Conservation (phyloP, 2,329 filamentous ascomycete genomes). For the Balansia obtecta region DNA sequence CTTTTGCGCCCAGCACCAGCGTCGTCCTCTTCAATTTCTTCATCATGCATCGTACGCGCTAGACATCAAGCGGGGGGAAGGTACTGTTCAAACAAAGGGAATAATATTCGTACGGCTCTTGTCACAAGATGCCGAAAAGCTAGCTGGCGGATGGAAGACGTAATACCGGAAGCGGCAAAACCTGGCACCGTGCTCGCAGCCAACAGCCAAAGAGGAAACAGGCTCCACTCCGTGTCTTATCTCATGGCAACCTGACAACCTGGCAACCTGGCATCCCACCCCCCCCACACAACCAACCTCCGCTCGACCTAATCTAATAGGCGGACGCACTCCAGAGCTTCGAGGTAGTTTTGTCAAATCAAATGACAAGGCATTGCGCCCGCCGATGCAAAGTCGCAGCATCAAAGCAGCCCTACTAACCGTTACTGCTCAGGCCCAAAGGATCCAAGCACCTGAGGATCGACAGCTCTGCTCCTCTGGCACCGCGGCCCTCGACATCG, state of each 20-base stretch:
- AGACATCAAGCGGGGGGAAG: background rate
- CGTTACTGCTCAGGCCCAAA: background rate
- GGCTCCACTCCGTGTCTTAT: no score
- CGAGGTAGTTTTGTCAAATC: background rate
- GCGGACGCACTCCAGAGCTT: background rate
- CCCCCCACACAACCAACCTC: slow-evolving; percentile 2
- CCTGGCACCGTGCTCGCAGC: background rate
- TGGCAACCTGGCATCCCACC: background rate
- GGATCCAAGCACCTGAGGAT: no score
- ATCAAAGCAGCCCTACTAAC: background rate
- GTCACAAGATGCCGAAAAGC: background rate
- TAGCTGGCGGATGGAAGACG: no score
- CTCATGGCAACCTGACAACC: no score
- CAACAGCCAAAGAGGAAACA: no score
- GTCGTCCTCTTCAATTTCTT: background rate
- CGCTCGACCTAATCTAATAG: background rate
- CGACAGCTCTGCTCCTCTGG: background rate
- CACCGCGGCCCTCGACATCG: background rate
- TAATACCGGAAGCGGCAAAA: slow-evolving; percentile 5
- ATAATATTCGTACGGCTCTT: background rate
- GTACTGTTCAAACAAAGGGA: background rate
- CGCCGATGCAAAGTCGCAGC: background rate
- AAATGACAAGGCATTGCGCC: background rate
- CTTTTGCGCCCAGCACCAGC: background rate
- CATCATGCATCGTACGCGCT: slow-evolving; percentile 6